A percentile compares a stretch with the other conserved stretches of the same genome.
Evolutionary conservation across 2,329 filamentous ascomycete species (phyloP).

Genomic region (Xylariaceae sp.): DNA sequence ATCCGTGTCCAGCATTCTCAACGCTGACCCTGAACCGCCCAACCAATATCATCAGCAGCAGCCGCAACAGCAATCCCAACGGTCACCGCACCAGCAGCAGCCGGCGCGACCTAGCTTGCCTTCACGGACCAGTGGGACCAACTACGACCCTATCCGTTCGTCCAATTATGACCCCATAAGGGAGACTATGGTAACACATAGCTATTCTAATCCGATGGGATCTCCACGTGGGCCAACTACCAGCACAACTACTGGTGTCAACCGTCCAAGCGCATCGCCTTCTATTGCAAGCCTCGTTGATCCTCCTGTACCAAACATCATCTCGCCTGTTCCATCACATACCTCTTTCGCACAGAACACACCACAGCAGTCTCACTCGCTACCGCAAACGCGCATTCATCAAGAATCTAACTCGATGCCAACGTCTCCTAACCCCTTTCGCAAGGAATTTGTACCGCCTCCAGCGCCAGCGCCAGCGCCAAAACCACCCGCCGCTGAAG

Average conservation of each 20-base stretch:
- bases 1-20: conserved; percentile 61
- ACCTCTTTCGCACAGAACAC: conserved; percentile 39
- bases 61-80: conserved; percentile 43
- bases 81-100: conserved; percentile 41
- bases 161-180: conserved; percentile 68
- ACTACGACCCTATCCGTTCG: conserved; percentile 86
- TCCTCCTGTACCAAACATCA: conserved; percentile 53
- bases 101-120: conserved; percentile 44
- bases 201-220: conserved; percentile 50
- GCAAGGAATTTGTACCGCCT: conserved; percentile 41
- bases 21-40: conserved; percentile 52
- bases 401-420: conserved; percentile 45
- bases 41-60: conserved; percentile 49
- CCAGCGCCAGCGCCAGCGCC: conserved; percentile 37
- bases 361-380: conserved; percentile 34
- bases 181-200: conserved; percentile 60
- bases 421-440: conserved; percentile 46
- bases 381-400: conserved; percentile 34
- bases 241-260: conserved; percentile 44
- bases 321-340: conserved; percentile 44
- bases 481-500: conserved; percentile 37
- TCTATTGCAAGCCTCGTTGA: conserved; percentile 92
- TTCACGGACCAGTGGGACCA: conserved; percentile 72
- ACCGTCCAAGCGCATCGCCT: conserved; percentile 84
- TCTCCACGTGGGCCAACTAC: conserved; percentile 51